Conservation (phyloP, 345 rosid genomes). For the Crucihimalaya himalaica region DNA sequence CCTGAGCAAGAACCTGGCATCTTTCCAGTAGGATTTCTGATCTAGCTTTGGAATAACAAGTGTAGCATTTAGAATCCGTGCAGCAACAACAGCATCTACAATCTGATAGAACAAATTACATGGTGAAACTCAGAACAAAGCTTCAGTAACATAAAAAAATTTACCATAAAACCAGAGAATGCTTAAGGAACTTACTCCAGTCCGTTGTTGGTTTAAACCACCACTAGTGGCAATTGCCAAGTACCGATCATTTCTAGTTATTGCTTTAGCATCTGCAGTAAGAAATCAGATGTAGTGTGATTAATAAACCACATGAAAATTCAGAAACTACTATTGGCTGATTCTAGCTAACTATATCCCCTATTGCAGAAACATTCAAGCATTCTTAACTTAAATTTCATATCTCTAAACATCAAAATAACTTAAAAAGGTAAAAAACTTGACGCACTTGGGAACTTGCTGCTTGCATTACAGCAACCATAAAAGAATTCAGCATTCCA, state of each 20-base stretch:
- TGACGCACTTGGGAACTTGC: constrained; percentile 59
- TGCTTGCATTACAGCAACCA: constrained; percentile 79
- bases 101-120: constrained; percentile 54
- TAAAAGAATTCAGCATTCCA: constrained; percentile 53
- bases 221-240: constrained; percentile 83
- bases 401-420: not conserved
- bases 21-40: constrained; percentile 98
- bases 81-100: constrained; percentile 98
- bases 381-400: not conserved
- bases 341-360: constrained; percentile 1
- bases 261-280: constrained; percentile 56
- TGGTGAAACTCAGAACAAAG: not conserved
- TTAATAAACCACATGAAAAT: not conserved
- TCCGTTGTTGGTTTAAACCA: constrained; percentile 93
- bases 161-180: not conserved
- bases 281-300: constrained; percentile 1
- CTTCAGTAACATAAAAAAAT: not conserved
- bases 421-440: not conserved
- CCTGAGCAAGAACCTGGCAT: constrained; percentile 62
- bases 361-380: not conserved
- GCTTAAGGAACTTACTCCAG: constrained; percentile 63
- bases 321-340: not conserved
- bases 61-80: constrained; percentile 92
- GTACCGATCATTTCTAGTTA: constrained; percentile 61
- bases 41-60: constrained; percentile 96